These are phyloP conservation scores for Paraconiothyrium brasiliense DNA, from an alignment of 2,329 filamentous ascomycete species.

Conservation along the genomic window DNA sequence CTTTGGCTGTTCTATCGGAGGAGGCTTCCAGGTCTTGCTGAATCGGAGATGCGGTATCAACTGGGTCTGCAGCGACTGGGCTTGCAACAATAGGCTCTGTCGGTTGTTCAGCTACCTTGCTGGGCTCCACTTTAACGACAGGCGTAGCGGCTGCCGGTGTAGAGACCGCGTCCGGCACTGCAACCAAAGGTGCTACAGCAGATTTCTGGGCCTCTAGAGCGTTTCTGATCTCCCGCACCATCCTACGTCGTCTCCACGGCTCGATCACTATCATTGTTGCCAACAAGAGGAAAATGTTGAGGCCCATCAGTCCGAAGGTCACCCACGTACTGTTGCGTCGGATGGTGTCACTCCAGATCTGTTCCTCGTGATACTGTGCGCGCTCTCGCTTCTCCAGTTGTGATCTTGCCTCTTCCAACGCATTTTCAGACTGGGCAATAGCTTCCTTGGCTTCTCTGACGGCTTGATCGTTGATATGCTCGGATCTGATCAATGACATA, in stretches of 20 bases:
- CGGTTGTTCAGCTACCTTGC: constrained; percentile 29
- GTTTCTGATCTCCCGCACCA: constrained; percentile 76
- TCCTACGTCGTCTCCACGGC: constrained; percentile 83
- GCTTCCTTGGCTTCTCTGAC: constrained; percentile 77
- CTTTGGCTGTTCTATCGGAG: constrained; percentile 19
- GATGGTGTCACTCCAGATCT: constrained; percentile 99
- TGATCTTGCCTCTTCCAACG: constrained; percentile 79
- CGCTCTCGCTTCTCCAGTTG: constrained; percentile 84
- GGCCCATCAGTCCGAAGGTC: constrained; percentile 96
- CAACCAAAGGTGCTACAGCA: constrained; percentile 25
- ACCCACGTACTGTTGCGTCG: constrained; percentile 97
- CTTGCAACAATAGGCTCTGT: constrained; percentile 7
- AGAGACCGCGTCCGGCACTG: constrained; percentile 5
- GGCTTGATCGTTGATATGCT: constrained; percentile 90
- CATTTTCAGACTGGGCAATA: constrained; percentile 78
- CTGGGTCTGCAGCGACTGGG: constrained; percentile 6
- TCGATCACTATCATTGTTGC: constrained; percentile 89
- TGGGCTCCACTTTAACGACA: constrained; percentile 33
- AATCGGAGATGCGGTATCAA: constrained; percentile 1
- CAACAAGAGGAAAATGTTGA: constrained; percentile 90
- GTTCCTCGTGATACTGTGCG: constrained; percentile 95
- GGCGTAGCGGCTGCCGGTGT: constrained; percentile 9
- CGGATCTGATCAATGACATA: constrained; percentile 87
- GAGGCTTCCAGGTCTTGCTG: constrained; percentile 8
- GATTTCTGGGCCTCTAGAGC: constrained; percentile 45